phyloP scores from a whole-genome alignment of 169 alveolate genomes.

The Perkinsus olseni region DNA sequence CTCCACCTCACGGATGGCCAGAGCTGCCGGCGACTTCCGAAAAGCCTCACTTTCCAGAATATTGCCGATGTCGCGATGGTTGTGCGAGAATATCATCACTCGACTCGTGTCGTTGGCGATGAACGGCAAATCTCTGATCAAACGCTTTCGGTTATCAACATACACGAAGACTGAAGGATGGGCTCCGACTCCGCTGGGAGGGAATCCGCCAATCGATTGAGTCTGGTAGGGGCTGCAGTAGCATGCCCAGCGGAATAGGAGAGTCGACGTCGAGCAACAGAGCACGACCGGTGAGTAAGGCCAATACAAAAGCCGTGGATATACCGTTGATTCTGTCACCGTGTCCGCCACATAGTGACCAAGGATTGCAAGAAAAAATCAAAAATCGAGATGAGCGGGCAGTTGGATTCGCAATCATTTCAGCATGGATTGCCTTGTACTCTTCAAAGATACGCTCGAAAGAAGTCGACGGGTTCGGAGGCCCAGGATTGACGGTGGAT shows the following conservation, averaged over 20 bases:
- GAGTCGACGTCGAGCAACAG: not conserved
- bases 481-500: not conserved
- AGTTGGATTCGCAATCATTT: not conserved
- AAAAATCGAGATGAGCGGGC: not conserved
- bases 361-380: not conserved
- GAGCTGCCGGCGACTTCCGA: not conserved
- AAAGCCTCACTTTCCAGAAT: not conserved
- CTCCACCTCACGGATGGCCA: not conserved
- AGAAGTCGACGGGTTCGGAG: not conserved
- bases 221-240: not conserved
- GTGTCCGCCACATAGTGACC: slow-evolving; percentile 7
- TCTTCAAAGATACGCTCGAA: not conserved
- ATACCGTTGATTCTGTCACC: not conserved
- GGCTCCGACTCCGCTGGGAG: not conserved
- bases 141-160: not conserved
- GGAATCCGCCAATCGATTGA: not conserved
- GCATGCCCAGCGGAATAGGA: not conserved
- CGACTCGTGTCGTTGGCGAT: not conserved
- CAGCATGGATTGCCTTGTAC: not conserved
- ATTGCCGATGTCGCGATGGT: not conserved
- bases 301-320: not conserved
- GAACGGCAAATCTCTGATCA: not conserved
- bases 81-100: not conserved
- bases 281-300: not conserved
- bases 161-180: not conserved